A percentile compares a stretch with the other conserved stretches of the same genome.
Evolutionary conservation across 2,329 filamentous ascomycete species (phyloP).

Genomic region (Colletotrichum tamarilloi): DNA sequence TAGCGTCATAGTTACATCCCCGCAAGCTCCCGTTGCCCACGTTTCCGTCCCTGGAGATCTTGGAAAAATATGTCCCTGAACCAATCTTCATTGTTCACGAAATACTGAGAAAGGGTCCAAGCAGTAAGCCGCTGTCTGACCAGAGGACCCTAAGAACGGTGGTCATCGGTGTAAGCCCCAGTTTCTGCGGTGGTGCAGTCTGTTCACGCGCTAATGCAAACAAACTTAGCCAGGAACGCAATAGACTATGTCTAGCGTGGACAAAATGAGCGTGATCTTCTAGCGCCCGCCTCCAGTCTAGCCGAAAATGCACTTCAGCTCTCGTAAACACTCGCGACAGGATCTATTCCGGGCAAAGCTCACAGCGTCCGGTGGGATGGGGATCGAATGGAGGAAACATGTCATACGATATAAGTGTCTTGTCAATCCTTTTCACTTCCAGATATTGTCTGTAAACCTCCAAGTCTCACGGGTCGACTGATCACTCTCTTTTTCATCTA

Average conservation of each 20-base stretch:
- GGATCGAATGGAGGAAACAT: not conserved
- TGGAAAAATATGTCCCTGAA: not conserved
- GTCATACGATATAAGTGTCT: not conserved
- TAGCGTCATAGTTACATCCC: not conserved
- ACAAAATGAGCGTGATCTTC: not conserved
- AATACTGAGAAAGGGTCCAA: not conserved
- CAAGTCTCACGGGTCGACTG: not conserved
- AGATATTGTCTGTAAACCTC: not conserved
- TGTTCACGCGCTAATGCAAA: not conserved
- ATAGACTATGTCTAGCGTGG: not conserved
- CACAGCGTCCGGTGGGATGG: not conserved
- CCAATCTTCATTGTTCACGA: not conserved
- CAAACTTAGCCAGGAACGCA: not conserved
- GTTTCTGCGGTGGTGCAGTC: not conserved
- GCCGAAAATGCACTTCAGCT: not conserved
- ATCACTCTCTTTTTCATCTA: not conserved
- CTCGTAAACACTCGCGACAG: not conserved
- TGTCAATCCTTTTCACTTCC: not conserved
- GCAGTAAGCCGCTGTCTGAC: not conserved
- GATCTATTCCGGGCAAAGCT: not conserved
- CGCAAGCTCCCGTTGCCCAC: not conserved
- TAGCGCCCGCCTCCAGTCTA: not conserved
- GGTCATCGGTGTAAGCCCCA: not conserved
- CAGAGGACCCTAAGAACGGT: not conserved
- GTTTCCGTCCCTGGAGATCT: constrained; percentile 2